Conservation (phyloP, 73 alveolate species). For the Paramecium pentaurelia region DNA sequence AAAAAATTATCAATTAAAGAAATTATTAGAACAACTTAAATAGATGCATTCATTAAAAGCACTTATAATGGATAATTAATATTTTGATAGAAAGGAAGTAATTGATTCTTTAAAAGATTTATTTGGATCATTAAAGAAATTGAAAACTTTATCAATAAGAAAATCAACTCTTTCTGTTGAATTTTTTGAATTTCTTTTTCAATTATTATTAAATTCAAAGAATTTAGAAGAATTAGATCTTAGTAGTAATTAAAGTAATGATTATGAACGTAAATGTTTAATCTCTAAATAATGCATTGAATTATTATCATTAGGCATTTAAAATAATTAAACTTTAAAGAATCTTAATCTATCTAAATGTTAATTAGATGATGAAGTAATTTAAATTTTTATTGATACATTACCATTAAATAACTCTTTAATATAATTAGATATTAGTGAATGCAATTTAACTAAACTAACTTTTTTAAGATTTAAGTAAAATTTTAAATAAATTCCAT, state of each 20-base stretch:
- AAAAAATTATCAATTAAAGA: background rate
- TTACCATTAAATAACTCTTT: background rate
- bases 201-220: background rate
- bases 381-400: background rate
- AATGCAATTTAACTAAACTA: background rate
- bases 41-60: background rate
- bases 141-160: background rate
- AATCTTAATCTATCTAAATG: background rate
- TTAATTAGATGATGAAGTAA: background rate
- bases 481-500: background rate
- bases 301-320: background rate
- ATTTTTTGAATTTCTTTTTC: background rate
- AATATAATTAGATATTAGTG: background rate
- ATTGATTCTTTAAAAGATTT: background rate
- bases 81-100: background rate
- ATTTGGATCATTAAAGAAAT: background rate
- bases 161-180: background rate
- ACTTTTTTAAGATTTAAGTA: background rate
- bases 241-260: background rate
- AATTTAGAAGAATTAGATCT: background rate
- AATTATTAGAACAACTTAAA: background rate
- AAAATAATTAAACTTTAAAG: background rate
- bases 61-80: background rate
- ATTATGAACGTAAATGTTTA: background rate
- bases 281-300: background rate